Conservation (phyloP, 768 basidiomycete species). For the Holtermannia corniformis region DNA sequence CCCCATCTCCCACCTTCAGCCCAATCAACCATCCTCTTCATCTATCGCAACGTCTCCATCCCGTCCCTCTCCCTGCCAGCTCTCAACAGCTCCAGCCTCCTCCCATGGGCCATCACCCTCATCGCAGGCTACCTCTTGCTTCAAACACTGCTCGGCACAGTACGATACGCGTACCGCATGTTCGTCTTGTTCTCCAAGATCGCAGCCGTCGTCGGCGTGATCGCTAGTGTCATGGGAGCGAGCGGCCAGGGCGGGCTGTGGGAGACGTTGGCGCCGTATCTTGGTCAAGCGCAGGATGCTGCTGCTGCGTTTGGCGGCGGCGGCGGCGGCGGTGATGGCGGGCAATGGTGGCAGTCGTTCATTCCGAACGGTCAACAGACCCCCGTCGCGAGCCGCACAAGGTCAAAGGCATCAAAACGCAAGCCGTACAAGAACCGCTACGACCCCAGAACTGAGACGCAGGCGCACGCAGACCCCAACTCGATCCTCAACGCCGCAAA, state of each 20-base stretch:
- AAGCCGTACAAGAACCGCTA: background rate
- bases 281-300: background rate
- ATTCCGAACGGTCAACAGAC: background rate
- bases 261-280: constrained; percentile 18
- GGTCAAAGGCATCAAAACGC: background rate
- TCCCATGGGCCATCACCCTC: constrained; percentile 21
- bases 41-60: constrained; percentile 20
- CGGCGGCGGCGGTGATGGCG: no score
- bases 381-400: background rate
- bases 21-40: constrained; percentile 13
- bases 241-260: constrained; percentile 29
- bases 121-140: constrained; percentile 29
- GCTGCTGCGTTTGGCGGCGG: background rate
- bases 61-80: constrained; percentile 21
- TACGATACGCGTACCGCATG: constrained; percentile 28
- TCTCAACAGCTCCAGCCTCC: constrained; percentile 15
- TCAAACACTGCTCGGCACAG: constrained; percentile 12
- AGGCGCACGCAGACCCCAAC: no score
- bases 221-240: constrained; percentile 28
- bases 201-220: constrained; percentile 27
- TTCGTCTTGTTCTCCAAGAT: constrained; percentile 24
- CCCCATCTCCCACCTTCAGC: constrained; percentile 12
- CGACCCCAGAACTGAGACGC: background rate
- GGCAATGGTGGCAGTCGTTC: background rate
- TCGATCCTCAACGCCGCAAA: background rate